Conservation (phyloP, 176 grass and related monocot species). For the Microstegium vimineum region DNA sequence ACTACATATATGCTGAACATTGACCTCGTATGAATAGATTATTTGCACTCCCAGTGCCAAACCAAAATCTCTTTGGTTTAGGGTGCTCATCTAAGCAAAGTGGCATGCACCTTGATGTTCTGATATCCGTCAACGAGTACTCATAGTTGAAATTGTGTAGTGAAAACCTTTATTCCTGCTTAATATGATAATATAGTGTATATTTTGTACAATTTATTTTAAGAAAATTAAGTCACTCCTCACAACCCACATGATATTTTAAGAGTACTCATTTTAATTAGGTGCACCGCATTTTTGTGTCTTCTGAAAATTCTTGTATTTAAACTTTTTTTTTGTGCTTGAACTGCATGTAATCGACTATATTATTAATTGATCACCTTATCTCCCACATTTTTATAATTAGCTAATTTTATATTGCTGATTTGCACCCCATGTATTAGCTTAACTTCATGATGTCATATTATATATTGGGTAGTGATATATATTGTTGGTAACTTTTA, state of each 20-base stretch:
- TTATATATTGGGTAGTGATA: constrained; percentile 40
- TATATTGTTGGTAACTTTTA: constrained; percentile 18
- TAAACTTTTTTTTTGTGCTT: neutral
- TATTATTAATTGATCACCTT: constrained; percentile 2
- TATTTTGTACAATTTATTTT: neutral
- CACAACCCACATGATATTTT: neutral
- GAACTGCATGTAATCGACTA: neutral
- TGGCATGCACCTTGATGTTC: neutral
- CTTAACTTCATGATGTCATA: constrained; percentile 22
- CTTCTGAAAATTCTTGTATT: neutral
- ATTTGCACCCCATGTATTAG: neutral
- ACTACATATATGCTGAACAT: constrained; percentile 11
- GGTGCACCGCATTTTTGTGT: neutral
- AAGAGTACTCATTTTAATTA: neutral
- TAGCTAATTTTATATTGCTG: constrained; percentile 2
- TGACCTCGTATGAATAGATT: neutral
- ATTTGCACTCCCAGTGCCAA: neutral
- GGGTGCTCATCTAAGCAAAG: neutral
- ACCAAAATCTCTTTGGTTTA: constrained; percentile 6
- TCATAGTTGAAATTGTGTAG: neutral
- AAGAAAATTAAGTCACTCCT: neutral
- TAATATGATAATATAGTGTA: neutral
- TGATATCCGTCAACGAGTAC: neutral
- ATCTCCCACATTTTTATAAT: neutral
- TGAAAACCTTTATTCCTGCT: neutral